Conservation (phyloP, 1,139 yeast genomes). For the Scheffersomyces insectosa region DNA sequence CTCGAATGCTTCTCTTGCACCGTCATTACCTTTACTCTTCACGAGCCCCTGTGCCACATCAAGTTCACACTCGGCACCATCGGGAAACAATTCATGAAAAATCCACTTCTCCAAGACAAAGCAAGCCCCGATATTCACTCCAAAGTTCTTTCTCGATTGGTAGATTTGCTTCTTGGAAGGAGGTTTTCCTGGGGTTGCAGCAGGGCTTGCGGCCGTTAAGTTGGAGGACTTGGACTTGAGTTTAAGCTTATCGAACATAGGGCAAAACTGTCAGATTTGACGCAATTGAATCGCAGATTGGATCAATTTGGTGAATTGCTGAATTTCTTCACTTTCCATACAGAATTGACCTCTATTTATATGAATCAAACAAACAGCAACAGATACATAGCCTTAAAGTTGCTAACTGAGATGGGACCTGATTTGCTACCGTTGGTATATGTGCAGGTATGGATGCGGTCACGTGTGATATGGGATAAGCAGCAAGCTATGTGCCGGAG, state of each 20-base stretch:
- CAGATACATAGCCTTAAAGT: no score
- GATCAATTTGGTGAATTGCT: no score
- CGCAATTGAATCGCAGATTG: no score
- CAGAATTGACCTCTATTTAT: no score
- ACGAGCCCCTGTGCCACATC: conserved; percentile 63
- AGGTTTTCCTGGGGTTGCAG: conserved; percentile 27
- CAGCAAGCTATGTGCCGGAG: no score
- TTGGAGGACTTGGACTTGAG: conserved; percentile 38
- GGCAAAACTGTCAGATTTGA: background rate
- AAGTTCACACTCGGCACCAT: conserved; percentile 61
- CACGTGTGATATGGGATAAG: no score
- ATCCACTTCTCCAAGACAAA: conserved; percentile 83
- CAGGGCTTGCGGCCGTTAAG: conserved; percentile 28
- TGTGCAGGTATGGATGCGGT: no score
- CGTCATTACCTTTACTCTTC: conserved; percentile 51
- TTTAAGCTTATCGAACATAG: conserved; percentile 43
- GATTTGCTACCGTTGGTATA: no score
- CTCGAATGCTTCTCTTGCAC: conserved; percentile 58
- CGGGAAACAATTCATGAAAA: conserved; percentile 56
- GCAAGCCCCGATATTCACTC: conserved; percentile 84
- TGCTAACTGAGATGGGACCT: no score
- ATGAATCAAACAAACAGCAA: no score
- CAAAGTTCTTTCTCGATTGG: conserved; percentile 70
- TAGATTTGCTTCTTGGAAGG: conserved; percentile 57
- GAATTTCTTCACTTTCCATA: no score